Base-by-base conservation (phyloP, 2,329 filamentous ascomycete genomes). In the Berkeleyomyces basicola region DNA sequence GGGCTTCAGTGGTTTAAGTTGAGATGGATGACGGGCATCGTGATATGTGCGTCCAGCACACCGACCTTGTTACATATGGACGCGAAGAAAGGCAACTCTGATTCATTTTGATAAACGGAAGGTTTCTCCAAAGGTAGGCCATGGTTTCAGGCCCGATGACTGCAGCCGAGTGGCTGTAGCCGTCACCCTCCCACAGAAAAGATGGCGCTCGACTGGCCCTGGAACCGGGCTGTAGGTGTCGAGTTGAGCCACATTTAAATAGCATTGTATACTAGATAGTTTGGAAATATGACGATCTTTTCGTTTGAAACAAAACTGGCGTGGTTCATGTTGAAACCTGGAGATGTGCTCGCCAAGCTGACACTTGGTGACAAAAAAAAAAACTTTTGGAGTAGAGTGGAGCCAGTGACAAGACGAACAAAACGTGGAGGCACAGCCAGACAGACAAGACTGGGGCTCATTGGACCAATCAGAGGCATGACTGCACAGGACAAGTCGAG, bases 31-130 rank as follows among this genome's bases (percentile, higher is more conserved):
- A 77, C 76, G 76, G 83, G 82, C 77, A 87, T 83, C 79, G 82
- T 99, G 93, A 97, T 85, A 90, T 90, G 82, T 86, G 93, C 90
- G 93, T 96, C 88, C 90, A 92, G 89, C 93, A 96, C 92, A 96
- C 81, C 74, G 81, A 85, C 87, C 92, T 96, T 97, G 90, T 96
- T 95, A 89, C 82, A 77, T 81, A 89, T 91, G 92, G 85, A 96
- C 92, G 93, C 91, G 83, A 89, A 86, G 81, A 87, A 70, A 85
- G 87, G 90, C 86, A 95, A 88, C 89, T 96, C 92, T 97, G 92
- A 97, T 74, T 75, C 76, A 75, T 78, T 63, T 70, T 67, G 73
- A 76, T 75, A 59, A 23, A 59, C 58, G 42, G 58, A 46, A 59
- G 44, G 55, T 10, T 59, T 47, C 23, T 23, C 16, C 42, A 1